A percentile compares a stretch with the other conserved stretches of the same genome.
phyloP scores from a whole-genome alignment of 345 rosid species.

The Heritiera fomes region DNA sequence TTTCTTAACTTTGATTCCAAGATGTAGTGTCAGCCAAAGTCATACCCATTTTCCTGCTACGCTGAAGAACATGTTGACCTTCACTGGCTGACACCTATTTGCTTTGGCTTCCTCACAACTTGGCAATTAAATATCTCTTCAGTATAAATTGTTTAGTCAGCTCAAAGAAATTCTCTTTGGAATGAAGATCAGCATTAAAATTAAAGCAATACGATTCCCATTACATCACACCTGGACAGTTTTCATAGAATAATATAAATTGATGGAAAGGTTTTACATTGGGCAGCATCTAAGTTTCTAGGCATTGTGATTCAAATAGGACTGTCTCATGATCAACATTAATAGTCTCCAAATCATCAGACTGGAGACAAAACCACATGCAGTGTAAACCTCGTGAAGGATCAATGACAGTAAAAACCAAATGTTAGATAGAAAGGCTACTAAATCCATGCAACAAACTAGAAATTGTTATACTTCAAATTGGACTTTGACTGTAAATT shows the following conservation, averaged over 20 bases:
- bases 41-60: neutral
- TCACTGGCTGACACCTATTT: neutral
- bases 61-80: neutral
- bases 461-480: neutral
- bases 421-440: neutral
- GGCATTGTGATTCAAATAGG: neutral
- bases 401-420: neutral
- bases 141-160: neutral
- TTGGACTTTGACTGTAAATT: neutral
- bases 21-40: neutral
- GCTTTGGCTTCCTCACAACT: slow-evolving; percentile 1
- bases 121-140: neutral
- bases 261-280: slow-evolving; percentile 1
- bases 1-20: neutral
- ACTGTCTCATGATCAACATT: slow-evolving; percentile 8
- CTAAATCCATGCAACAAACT: neutral
- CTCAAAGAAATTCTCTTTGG: no score
- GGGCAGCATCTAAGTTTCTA: neutral
- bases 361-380: neutral
- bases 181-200: no score
- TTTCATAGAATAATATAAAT: neutral
- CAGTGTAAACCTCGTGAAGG: neutral
- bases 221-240: neutral
- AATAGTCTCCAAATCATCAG: neutral
- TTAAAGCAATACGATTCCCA: neutral